phyloP scores from a whole-genome alignment of 495 filamentous ascomycete species.

The Penicillium fimorum region DNA sequence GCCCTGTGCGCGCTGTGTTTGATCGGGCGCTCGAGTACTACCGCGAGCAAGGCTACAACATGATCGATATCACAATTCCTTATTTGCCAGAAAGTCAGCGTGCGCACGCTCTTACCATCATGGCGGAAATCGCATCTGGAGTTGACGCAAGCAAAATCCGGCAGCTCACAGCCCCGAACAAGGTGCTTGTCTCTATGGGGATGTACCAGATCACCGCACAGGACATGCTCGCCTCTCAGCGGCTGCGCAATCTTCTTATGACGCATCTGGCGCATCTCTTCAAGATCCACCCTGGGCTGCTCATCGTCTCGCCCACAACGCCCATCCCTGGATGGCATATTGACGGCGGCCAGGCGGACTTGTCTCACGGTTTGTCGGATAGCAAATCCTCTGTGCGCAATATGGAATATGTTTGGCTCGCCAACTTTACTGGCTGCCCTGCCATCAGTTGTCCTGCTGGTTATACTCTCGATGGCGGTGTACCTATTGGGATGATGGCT shows the following conservation, averaged over 20 bases:
- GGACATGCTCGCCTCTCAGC: slow-evolving; percentile 73
- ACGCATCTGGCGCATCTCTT: slow-evolving; percentile 74
- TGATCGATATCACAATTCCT: slow-evolving; percentile 74
- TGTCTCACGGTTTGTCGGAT: slow-evolving; percentile 68
- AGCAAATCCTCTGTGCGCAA: slow-evolving; percentile 67
- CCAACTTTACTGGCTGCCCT: slow-evolving; percentile 80
- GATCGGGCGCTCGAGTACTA: slow-evolving; percentile 61
- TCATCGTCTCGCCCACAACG: slow-evolving; percentile 77
- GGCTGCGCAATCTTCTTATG: slow-evolving; percentile 78
- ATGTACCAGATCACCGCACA: slow-evolving; percentile 58
- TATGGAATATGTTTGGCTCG: slow-evolving; percentile 88
- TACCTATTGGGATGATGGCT: slow-evolving; percentile 86
- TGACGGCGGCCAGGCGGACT: slow-evolving; percentile 45
- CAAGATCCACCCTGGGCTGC: slow-evolving; percentile 65
- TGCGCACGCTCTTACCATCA: slow-evolving; percentile 79
- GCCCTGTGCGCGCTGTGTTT: slow-evolving; percentile 59
- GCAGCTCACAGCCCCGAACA: slow-evolving; percentile 66
- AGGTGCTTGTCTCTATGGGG: slow-evolving; percentile 65
- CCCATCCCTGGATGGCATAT: slow-evolving; percentile 77
- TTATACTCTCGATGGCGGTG: slow-evolving; percentile 54
- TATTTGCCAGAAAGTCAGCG: slow-evolving; percentile 70
- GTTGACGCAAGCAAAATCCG: slow-evolving; percentile 38
- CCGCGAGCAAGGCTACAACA: slow-evolving; percentile 58
- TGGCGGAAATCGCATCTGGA: slow-evolving; percentile 60
- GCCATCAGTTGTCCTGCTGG: slow-evolving; percentile 77